Conservation (phyloP, 495 filamentous ascomycete genomes). For the Xylaria nigripes region DNA sequence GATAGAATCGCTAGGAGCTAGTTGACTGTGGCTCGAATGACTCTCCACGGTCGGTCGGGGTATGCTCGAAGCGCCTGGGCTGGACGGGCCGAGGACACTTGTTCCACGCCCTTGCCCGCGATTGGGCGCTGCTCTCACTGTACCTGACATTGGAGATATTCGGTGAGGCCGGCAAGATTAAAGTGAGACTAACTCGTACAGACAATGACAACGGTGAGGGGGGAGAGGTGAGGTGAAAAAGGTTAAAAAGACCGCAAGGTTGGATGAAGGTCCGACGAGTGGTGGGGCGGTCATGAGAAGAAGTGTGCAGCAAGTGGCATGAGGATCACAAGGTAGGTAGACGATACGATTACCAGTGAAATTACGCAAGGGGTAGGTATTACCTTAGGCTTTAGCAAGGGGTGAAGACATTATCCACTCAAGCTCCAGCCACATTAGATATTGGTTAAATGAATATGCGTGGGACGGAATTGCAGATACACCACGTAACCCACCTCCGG, state of each 20-base stretch:
- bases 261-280: neutral
- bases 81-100: constrained; percentile 57
- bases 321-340: neutral
- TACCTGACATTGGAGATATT: constrained; percentile 26
- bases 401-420: neutral
- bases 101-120: constrained; percentile 55
- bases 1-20: constrained; percentile 52
- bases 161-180: constrained; percentile 4
- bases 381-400: neutral
- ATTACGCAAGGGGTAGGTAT: neutral
- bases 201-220: neutral
- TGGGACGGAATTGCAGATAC: neutral
- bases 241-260: neutral
- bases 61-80: constrained; percentile 62
- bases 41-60: constrained; percentile 73
- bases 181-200: neutral
- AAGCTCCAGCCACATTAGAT: neutral
- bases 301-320: neutral
- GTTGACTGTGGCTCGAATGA: constrained; percentile 37
- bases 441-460: neutral
- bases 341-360: neutral
- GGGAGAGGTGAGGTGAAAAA: neutral
- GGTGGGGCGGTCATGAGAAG: neutral
- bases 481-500: neutral
- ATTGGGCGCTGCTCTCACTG: constrained; percentile 53